These are phyloP conservation scores for Castanea crenata DNA, from an alignment of 306 rosid genomes.

Conservation along the genomic window DNA sequence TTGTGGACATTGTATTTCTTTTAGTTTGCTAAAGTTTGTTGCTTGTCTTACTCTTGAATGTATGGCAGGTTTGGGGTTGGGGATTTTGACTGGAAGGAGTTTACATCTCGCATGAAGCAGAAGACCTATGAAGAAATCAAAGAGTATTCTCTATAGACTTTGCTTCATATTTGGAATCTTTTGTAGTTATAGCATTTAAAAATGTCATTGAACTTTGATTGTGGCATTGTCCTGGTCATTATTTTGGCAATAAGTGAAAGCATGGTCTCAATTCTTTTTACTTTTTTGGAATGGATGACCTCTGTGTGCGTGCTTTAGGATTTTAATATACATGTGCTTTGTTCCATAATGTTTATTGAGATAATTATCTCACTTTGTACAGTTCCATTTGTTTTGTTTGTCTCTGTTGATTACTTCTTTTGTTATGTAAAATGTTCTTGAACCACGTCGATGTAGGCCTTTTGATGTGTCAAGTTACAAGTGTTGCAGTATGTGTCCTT, in stretches of 20 bases:
- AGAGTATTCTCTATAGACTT: conserved; percentile 49
- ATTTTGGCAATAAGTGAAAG: background rate
- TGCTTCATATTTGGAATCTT: conserved; percentile 21
- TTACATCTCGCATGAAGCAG: conserved; percentile 81
- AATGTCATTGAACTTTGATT: conserved; percentile 7
- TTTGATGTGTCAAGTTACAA: background rate
- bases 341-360: background rate
- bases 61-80: conserved; percentile 90
- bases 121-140: conserved; percentile 85
- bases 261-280: background rate
- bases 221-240: background rate
- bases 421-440: background rate
- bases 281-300: conserved; percentile 13
- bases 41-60: conserved; percentile 30
- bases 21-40: conserved; percentile 16
- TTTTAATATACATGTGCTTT: background rate
- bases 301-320: background rate
- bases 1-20: background rate
- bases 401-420: background rate
- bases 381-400: background rate
- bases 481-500: background rate
- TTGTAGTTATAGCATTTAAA: background rate
- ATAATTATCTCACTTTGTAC: background rate
- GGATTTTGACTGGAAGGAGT: conserved; percentile 93
- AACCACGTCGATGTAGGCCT: background rate